These are phyloP conservation scores for Berberis thunbergii DNA, from an alignment of 164 flowering plant species.

Conservation along the genomic window DNA sequence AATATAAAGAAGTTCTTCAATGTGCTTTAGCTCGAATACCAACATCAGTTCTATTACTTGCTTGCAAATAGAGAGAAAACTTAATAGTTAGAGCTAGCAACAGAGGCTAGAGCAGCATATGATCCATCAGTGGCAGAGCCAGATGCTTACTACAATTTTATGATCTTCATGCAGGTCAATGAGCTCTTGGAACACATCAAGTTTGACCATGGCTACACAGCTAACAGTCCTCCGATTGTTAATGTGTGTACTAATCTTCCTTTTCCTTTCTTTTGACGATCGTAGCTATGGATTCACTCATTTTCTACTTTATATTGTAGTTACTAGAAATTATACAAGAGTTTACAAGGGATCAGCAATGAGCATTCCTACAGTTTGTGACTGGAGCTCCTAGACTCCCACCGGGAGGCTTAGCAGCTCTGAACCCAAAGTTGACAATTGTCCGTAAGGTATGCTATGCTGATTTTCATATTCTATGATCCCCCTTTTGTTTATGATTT, in stretches of 20 bases:
- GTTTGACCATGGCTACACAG: constrained; percentile 95
- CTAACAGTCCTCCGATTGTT: constrained; percentile 68
- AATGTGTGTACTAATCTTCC: constrained; percentile 37
- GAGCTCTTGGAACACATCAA: constrained; percentile 72
- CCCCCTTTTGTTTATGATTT: not conserved
- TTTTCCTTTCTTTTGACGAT: not conserved
- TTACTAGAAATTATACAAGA: constrained; percentile 67
- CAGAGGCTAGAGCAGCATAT: no score
- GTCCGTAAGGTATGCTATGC: constrained; percentile 67
- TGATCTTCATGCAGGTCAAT: constrained; percentile 6
- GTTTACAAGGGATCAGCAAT: constrained; percentile 43
- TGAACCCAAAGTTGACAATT: constrained; percentile 81
- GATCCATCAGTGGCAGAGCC: no score
- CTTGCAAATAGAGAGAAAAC: no score
- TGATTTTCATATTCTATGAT: not conserved
- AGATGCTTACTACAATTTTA: not conserved
- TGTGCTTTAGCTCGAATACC: not conserved
- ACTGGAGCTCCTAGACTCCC: constrained; percentile 98
- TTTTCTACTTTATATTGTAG: constrained; percentile 29
- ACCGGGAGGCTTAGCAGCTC: constrained; percentile 83
- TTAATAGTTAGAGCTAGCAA: no score
- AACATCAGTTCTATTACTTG: not conserved
- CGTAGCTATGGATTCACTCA: not conserved
- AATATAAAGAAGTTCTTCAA: not conserved
- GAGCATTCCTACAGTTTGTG: constrained; percentile 87